phyloP scores from a whole-genome alignment of 352 stramenopile genomes.

The Pythium guiyangense region DNA sequence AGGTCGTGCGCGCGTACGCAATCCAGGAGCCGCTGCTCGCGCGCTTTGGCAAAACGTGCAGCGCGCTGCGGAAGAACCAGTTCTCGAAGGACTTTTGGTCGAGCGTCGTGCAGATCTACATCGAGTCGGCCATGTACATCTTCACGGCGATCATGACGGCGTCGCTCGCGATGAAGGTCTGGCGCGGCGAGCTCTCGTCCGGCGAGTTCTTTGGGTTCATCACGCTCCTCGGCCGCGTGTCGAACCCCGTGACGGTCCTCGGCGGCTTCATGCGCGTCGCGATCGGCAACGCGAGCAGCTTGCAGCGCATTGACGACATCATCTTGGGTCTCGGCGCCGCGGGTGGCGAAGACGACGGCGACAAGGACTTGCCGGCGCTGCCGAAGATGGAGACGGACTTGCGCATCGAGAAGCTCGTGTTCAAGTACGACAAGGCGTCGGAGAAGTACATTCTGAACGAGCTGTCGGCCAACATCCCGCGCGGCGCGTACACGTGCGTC shows the following conservation, averaged over 20 bases:
- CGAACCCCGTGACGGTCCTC: constrained; percentile 75
- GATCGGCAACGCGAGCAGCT: constrained; percentile 81
- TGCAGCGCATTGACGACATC: constrained; percentile 86
- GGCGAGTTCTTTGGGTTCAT: constrained; percentile 86
- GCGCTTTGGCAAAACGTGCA: constrained; percentile 66
- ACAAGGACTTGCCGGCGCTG: constrained; percentile 66
- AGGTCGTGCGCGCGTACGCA: constrained; percentile 83
- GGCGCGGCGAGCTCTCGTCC: constrained; percentile 54
- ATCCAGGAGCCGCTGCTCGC: constrained; percentile 77
- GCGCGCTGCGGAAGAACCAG: constrained; percentile 68
- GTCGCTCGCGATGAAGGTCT: constrained; percentile 83
- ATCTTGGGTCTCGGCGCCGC: constrained; percentile 52
- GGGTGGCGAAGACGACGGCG: constrained; percentile 32
- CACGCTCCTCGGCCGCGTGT: constrained; percentile 73
- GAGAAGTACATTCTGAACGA: constrained; percentile 84
- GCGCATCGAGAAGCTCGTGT: constrained; percentile 75
- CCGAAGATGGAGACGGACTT: constrained; percentile 83
- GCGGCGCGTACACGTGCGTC: constrained; percentile 82
- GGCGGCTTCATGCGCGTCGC: constrained; percentile 88
- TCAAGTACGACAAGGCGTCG: constrained; percentile 84
- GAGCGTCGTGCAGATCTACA: constrained; percentile 89
- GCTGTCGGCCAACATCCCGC: constrained; percentile 57
- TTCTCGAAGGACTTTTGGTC: constrained; percentile 90
- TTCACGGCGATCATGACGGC: constrained; percentile 86
- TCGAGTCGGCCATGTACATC: constrained; percentile 88